Evolutionary conservation across 148 eudicot genomes (phyloP).

Genomic region (Nyssa sinensis): DNA sequence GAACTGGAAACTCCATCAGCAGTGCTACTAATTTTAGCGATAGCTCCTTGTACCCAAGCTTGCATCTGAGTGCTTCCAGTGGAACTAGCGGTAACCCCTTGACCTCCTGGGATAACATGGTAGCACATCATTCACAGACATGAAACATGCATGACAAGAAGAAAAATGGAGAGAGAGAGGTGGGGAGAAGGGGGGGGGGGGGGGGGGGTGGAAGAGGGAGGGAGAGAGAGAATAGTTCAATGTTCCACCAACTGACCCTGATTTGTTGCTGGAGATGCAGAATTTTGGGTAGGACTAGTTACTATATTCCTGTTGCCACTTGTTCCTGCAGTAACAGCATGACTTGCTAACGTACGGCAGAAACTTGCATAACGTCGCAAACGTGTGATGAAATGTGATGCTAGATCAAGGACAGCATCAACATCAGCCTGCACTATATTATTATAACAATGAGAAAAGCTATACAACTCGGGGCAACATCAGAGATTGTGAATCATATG

Average conservation of each 20-base stretch:
- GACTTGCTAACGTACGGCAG: constrained; percentile 96
- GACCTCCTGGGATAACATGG: constrained; percentile 50
- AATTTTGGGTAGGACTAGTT: constrained; percentile 83
- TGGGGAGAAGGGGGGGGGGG: no score
- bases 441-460: constrained; percentile 13
- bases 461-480: not conserved
- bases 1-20: constrained; percentile 68
- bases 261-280: constrained; percentile 67
- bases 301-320: constrained; percentile 86
- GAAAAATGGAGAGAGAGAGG: not conserved
- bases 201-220: no score
- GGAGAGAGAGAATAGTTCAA: constrained; percentile 1
- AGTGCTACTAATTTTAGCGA: constrained; percentile 95
- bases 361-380: constrained; percentile 97
- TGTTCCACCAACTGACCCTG: constrained; percentile 57
- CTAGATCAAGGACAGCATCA: constrained; percentile 94
- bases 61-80: constrained; percentile 94
- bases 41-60: constrained; percentile 99
- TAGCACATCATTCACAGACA: not conserved
- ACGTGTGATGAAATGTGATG: constrained; percentile 97
- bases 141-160: constrained; percentile 5
- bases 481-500: not conserved
- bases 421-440: constrained; percentile 75
- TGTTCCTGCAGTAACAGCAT: constrained; percentile 83
- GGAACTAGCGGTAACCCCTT: constrained; percentile 78